These are phyloP conservation scores for Penicillium crystallinum DNA, from an alignment of 495 filamentous ascomycete species.

Conservation along the genomic window DNA sequence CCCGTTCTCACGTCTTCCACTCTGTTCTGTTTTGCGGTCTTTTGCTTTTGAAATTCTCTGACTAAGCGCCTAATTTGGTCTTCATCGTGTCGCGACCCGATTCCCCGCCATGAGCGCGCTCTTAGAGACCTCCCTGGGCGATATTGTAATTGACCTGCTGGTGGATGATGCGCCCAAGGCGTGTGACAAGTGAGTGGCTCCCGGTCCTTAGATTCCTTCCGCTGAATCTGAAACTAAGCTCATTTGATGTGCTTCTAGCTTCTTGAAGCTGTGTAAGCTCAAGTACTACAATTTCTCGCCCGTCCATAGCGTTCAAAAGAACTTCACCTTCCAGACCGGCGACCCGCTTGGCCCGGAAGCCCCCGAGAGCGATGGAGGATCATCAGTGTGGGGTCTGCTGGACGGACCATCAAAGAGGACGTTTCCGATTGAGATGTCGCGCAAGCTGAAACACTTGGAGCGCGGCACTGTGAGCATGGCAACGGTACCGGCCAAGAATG, in stretches of 20 bases:
- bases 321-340: slow-evolving; percentile 92
- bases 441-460: slow-evolving; percentile 79
- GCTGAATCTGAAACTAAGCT: slow-evolving; percentile 52
- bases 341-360: slow-evolving; percentile 85
- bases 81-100: neutral
- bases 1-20: slow-evolving; percentile 1
- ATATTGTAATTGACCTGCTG: slow-evolving; percentile 88
- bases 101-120: slow-evolving; percentile 64
- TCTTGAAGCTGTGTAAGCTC: slow-evolving; percentile 93
- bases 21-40: slow-evolving; percentile 1
- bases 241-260: slow-evolving; percentile 51
- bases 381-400: slow-evolving; percentile 83
- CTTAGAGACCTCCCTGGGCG: slow-evolving; percentile 84
- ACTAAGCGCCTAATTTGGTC: neutral
- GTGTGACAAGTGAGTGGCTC: slow-evolving; percentile 76
- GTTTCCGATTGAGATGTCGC: slow-evolving; percentile 78
- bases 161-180: slow-evolving; percentile 80
- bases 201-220: slow-evolving; percentile 19
- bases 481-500: slow-evolving; percentile 66
- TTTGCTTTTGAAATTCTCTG: neutral
- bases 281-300: slow-evolving; percentile 98
- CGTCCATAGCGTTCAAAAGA: slow-evolving; percentile 78
- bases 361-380: slow-evolving; percentile 79
- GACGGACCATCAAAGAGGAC: slow-evolving; percentile 66
- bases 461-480: slow-evolving; percentile 93